Percentiles rank a stretch among this genome's conserved stretches.
These are phyloP conservation scores for Peronospora tabacina DNA, from an alignment of 352 stramenopile genomes.

Conservation along the genomic window DNA sequence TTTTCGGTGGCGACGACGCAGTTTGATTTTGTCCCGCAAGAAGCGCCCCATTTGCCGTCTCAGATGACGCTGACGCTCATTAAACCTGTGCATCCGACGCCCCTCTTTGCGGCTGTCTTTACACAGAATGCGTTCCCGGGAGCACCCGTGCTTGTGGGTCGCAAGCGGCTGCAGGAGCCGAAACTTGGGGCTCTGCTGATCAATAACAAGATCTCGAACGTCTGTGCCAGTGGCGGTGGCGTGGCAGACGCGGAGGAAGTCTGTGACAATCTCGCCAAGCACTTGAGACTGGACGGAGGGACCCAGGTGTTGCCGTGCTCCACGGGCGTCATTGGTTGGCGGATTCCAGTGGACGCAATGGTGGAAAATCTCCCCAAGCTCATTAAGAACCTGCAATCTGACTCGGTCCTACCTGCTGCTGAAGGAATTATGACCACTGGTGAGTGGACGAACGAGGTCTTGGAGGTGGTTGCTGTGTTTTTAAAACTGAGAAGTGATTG, in stretches of 20 bases:
- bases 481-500: not conserved
- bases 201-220: constrained; percentile 99
- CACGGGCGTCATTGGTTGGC: constrained; percentile 98
- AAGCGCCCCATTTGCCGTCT: constrained; percentile 68
- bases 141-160: constrained; percentile 86
- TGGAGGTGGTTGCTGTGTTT: not conserved
- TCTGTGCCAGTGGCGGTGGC: constrained; percentile 91
- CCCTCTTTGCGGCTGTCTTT: constrained; percentile 86
- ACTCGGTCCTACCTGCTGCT: constrained; percentile 89
- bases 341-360: constrained; percentile 92
- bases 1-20: constrained; percentile 78
- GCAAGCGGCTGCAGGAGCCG: constrained; percentile 81
- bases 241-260: constrained; percentile 90
- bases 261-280: constrained; percentile 88
- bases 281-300: constrained; percentile 76
- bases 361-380: constrained; percentile 68
- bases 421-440: constrained; percentile 97
- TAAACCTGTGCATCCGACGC: constrained; percentile 73
- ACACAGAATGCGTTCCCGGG: constrained; percentile 89
- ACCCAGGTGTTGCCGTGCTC: constrained; percentile 90
- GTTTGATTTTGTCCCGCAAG: constrained; percentile 78
- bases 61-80: constrained; percentile 88
- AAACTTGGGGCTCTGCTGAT: constrained; percentile 93
- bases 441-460: constrained; percentile 6
- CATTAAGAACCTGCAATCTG: constrained; percentile 86